Percentiles rank a stretch among this genome's conserved stretches.
Conservation (phyloP, 352 stramenopile genomes). For the Globisporangium radiosum region DNA sequence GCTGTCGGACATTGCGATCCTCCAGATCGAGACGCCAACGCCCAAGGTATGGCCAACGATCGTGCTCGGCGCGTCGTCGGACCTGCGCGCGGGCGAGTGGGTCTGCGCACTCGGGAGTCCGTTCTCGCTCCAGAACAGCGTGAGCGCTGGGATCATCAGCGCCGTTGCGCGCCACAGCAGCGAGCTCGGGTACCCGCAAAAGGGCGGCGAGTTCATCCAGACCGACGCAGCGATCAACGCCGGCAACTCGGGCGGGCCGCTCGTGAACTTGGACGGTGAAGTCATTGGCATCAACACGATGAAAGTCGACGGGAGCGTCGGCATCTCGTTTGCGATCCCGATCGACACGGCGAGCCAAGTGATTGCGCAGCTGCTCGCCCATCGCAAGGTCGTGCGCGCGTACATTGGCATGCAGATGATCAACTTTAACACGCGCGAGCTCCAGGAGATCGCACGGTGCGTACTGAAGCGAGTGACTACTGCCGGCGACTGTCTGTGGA, state of each 20-base stretch:
- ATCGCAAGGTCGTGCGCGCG: constrained; percentile 84
- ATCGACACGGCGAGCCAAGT: constrained; percentile 88
- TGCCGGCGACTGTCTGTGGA: not conserved
- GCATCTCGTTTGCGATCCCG: constrained; percentile 92
- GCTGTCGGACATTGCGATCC: constrained; percentile 88
- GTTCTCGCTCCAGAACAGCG: constrained; percentile 88
- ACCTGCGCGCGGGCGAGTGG: constrained; percentile 86
- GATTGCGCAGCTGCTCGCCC: constrained; percentile 84
- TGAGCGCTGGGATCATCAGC: constrained; percentile 90
- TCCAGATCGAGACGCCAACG: constrained; percentile 73
- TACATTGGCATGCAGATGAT: constrained; percentile 93
- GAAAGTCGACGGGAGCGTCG: constrained; percentile 86
- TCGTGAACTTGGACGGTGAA: constrained; percentile 90
- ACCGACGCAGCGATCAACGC: constrained; percentile 92
- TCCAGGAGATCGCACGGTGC: constrained; percentile 54
- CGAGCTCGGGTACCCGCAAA: constrained; percentile 80
- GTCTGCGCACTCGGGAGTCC: constrained; percentile 90
- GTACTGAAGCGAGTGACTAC: not conserved
- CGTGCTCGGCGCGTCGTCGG: constrained; percentile 55
- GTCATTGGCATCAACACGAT: constrained; percentile 95
- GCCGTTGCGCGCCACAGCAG: constrained; percentile 83
- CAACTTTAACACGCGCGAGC: constrained; percentile 67
- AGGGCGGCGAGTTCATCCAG: constrained; percentile 88
- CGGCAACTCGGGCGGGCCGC: constrained; percentile 90
- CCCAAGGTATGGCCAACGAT: constrained; percentile 65